Percentiles rank a stretch among this genome's conserved stretches.
These are phyloP conservation scores for Acrocalymma vagum DNA, from an alignment of 2,329 filamentous ascomycete genomes.

Conservation along the genomic window DNA sequence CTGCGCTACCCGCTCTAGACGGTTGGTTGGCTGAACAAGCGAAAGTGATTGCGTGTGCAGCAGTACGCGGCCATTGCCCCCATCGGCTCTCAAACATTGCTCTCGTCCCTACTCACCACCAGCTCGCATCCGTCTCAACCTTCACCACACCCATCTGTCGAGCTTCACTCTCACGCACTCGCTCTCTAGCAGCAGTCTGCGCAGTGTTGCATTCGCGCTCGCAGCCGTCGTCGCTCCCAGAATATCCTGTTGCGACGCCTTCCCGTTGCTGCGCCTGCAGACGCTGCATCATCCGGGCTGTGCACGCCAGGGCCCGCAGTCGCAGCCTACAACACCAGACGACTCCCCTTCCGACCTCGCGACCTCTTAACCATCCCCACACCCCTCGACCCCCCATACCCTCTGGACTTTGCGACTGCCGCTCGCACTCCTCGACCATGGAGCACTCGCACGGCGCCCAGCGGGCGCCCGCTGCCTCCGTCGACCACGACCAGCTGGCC, in stretches of 20 bases:
- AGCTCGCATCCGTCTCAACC: no score
- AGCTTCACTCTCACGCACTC: no score
- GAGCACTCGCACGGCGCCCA: constrained; percentile 41
- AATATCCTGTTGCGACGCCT: constrained; percentile 20
- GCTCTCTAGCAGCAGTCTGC: no score
- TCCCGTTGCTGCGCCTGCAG: constrained; percentile 20
- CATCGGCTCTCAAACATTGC: no score
- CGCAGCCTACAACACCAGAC: constrained; percentile 20
- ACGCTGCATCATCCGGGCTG: constrained; percentile 29
- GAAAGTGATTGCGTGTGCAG: no score
- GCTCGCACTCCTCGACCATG: constrained; percentile 38
- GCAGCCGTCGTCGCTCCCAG: constrained; percentile 10
- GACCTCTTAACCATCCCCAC: constrained; percentile 14
- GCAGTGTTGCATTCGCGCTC: no score
- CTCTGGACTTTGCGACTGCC: constrained; percentile 21
- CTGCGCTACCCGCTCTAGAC: constrained; percentile 9
- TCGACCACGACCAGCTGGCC: constrained; percentile 59
- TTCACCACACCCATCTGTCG: no score
- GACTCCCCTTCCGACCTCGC: constrained; percentile 18
- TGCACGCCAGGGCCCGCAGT: constrained; percentile 23
- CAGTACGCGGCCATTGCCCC: no score
- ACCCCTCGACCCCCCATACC: constrained; percentile 7
- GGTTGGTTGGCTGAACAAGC: no score
- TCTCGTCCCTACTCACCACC: no score
- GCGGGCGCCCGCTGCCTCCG: constrained; percentile 29